These are phyloP conservation scores for Sarocladium oryzae DNA, from an alignment of 2,329 filamentous ascomycete genomes.

Conservation along the genomic window DNA sequence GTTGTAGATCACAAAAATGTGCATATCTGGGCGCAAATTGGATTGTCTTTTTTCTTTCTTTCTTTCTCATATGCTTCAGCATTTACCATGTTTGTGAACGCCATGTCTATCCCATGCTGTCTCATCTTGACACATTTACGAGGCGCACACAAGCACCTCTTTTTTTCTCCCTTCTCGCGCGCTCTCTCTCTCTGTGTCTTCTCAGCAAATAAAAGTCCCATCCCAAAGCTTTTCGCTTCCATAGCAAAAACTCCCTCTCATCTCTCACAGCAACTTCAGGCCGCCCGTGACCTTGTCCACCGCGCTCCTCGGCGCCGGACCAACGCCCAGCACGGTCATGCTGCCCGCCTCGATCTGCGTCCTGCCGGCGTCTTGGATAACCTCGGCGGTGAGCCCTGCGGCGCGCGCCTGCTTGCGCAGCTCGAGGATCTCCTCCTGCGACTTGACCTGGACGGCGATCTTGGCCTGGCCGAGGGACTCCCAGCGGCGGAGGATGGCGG, in stretches of 20 bases:
- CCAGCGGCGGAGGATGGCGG: slow-evolving; percentile 68
- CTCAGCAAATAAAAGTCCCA: too few species aligned
- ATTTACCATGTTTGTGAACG: slow-evolving; percentile 2
- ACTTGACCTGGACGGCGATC: slow-evolving; percentile 84
- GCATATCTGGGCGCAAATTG: not conserved
- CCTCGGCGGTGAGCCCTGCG: slow-evolving; percentile 78
- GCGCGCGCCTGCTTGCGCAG: slow-evolving; percentile 73
- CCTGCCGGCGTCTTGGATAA: slow-evolving; percentile 91
- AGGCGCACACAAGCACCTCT: not conserved
- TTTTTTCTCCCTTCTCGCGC: not conserved
- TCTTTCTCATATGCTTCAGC: not conserved
- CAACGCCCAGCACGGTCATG: slow-evolving; percentile 82
- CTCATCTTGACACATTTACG: too few species aligned
- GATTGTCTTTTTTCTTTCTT: not conserved
- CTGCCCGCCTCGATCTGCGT: slow-evolving; percentile 95
- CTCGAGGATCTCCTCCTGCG: slow-evolving; percentile 71
- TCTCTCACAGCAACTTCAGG: slow-evolving; percentile 68
- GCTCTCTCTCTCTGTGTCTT: too few species aligned
- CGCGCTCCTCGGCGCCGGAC: slow-evolving; percentile 74
- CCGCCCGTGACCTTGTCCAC: slow-evolving; percentile 81
- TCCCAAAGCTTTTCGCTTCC: not conserved
- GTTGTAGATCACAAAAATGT: slow-evolving; percentile 2
- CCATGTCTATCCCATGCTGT: slow-evolving; percentile 4
- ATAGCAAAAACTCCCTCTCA: not conserved
- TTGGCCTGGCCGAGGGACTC: slow-evolving; percentile 84